Percentiles rank a stretch among this genome's conserved stretches.
These are phyloP conservation scores for Sequoiadendron giganteum DNA, from an alignment of 75 land plant genomes.

Conservation along the genomic window DNA sequence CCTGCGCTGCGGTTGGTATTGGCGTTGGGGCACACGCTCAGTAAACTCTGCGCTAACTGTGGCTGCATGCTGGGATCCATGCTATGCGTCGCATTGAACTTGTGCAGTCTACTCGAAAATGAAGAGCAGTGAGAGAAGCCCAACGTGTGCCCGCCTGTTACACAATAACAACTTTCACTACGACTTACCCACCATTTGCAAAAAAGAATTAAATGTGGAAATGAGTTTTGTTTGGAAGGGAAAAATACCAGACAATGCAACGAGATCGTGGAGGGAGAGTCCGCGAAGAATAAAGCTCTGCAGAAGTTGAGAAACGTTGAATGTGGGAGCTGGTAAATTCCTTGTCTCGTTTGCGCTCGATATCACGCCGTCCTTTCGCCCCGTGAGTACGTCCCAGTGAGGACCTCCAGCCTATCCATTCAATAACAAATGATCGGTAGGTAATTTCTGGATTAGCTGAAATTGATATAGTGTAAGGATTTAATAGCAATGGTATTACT, in stretches of 20 bases:
- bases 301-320: slow-evolving; percentile 46
- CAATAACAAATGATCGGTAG: not conserved
- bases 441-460: slow-evolving; percentile 3
- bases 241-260: slow-evolving; percentile 45
- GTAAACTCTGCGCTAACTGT: slow-evolving; percentile 30
- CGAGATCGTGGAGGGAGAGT: slow-evolving; percentile 43
- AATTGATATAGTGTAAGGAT: not conserved
- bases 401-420: slow-evolving; percentile 63
- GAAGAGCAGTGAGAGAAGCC: slow-evolving; percentile 62
- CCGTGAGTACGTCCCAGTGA: slow-evolving; percentile 52
- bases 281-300: slow-evolving; percentile 44
- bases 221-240: too few relatives aligned
- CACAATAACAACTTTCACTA: too few relatives aligned
- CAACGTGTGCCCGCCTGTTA: slow-evolving; percentile 47
- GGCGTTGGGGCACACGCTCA: slow-evolving; percentile 35
- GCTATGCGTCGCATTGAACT: slow-evolving; percentile 24
- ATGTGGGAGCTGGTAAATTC: slow-evolving; percentile 48
- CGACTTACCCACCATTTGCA: not conserved
- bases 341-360: slow-evolving; percentile 35
- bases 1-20: slow-evolving; percentile 27
- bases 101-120: slow-evolving; percentile 40
- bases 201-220: not conserved
- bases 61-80: slow-evolving; percentile 44
- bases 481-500: slow-evolving; percentile 24
- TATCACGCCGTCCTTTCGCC: slow-evolving; percentile 55